Conservation (phyloP, 2,329 filamentous ascomycete genomes). For the Paraconiothyrium brasiliense region DNA sequence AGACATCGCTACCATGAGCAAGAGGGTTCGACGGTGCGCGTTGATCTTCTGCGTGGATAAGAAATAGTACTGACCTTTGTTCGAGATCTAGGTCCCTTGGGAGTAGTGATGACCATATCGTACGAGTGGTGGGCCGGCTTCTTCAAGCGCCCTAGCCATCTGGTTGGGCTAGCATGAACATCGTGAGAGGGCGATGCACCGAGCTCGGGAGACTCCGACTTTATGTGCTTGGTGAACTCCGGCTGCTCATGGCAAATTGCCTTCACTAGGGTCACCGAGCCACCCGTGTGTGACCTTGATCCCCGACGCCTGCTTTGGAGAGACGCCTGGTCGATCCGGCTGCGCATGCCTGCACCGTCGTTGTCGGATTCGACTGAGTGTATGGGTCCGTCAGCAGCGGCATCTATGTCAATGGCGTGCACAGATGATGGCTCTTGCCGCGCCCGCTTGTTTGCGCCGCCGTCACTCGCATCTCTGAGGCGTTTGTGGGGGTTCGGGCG, state of each 20-base stretch:
- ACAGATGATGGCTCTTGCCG: slow-evolving; percentile 32
- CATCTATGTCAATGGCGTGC: slow-evolving; percentile 22
- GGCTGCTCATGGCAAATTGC: slow-evolving; percentile 29
- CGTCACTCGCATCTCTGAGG: slow-evolving; percentile 20
- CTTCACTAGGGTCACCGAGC: slow-evolving; percentile 31
- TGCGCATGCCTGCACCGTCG: background rate
- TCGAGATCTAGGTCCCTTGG: background rate
- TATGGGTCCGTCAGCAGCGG: slow-evolving; percentile 38
- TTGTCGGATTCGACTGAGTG: slow-evolving; percentile 36
- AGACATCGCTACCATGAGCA: too few relatives aligned
- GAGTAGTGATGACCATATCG: background rate
- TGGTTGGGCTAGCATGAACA: slow-evolving; percentile 12
- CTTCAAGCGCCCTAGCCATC: background rate
- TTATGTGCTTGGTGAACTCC: slow-evolving; percentile 31
- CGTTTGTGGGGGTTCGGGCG: slow-evolving; percentile 39
- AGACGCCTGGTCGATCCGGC: background rate
- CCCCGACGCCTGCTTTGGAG: background rate
- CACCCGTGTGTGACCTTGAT: slow-evolving; percentile 27
- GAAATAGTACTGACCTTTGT: background rate
- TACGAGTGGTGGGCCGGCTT: background rate
- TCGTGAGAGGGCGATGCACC: slow-evolving; percentile 17
- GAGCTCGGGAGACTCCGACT: slow-evolving; percentile 40
- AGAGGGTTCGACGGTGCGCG: too few relatives aligned
- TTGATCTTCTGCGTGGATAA: too few relatives aligned
- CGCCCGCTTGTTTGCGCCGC: slow-evolving; percentile 33